Evolutionary conservation across 2,329 filamentous ascomycete genomes (phyloP), one percentile per base, ranked within the genome.

Genomic region (Penicillium sp.): DNA sequence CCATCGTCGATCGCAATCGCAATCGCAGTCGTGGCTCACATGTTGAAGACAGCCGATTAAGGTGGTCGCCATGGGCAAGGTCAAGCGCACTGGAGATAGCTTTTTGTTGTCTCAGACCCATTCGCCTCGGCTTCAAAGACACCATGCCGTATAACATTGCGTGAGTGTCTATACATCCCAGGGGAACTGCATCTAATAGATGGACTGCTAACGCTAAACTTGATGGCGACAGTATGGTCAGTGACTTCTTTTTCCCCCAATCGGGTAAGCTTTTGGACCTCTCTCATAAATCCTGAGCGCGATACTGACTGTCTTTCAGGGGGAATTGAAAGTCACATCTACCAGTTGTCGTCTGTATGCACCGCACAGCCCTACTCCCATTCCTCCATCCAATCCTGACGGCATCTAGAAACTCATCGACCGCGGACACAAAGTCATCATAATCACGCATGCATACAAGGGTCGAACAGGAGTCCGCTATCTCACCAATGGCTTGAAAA

Each of bases 181-280:
- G 38, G 64, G 50, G 26, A 56, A n/a, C 50, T 53, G 24, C n/a
- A 47, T 28, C 33, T 37, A 15, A 37, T 38, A 28, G 50, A 50
- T 35, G 42, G 28, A 9, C 37, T 35, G 35, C 58, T 47, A 7
- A 54, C 17, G n/a, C 30, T 30, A 22, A 33, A 40, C 9, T 17
- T 15, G 13, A 37, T 45, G 37, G 56, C 15, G 38, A 55, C 40
- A 88, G 86, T 62, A 99, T 99, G 95, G 91, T 97, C 78, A 93
- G 94, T 86, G 95, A 99, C 84, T 97, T 96, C 85, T 99, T 99
- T 88, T 99, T 96, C 76, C 95, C 95, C 15, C 94, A 98, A 74
- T 94, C 95, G 56, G 93, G 83, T 84, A 75, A 57, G 78, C 58
- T 24, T 12, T 53, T 33, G 19, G 26, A n/a, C 9, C 26, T 15